Base-by-base conservation (phyloP, 495 filamentous ascomycete species). In the Hypoxylon trugodes region DNA sequence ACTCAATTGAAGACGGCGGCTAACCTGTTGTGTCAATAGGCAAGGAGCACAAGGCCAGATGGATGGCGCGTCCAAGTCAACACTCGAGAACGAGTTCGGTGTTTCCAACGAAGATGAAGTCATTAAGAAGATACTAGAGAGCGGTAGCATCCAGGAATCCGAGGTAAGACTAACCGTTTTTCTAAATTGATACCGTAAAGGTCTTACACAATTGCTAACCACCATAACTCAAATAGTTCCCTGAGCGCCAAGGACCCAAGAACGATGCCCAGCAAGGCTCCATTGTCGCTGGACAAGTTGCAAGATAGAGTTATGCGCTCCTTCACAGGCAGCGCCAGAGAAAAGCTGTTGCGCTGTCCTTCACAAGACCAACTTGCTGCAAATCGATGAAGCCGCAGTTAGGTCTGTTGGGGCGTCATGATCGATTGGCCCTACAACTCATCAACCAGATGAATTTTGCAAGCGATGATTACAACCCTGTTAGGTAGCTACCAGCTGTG, bases 11-110 rank as follows among this genome's bases (percentile, higher is more conserved):
- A 48, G 13, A 19, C 16, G 26, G 69, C 51, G 38, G 43, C 67
- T 70, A 70, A 72, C 45, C 28, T 37, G 12, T 35, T 6, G 42
- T 51, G 41, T 13, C 28, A 41, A 68, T 61, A 98, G 94, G 72
- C 92, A 96, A 63, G 94, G 95, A 61, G 85, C 85, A 8, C 92
- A 96, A 72, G 95, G 94, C 46, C 80, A 87, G 58, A 76, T 90
- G 36, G 89, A 97, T 67, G 75, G 74, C 5, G 92, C 92, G 12
- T 91, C 90, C 66, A 90, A 95, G 35, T 69, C 76, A 12, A 76
- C 75, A 19, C 83, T 98, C 2, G 88, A 94, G 67, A 89, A 86
- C 65, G 93, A 98, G 79, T 98, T 98, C 65, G 92, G 92, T 40
- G 93, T 90, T 7, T 61, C 75, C 40, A 80, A 87, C 40, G 87